Evolutionary conservation across 805 yeast species (phyloP), one percentile per base, ranked within the genome.

Genomic region (Candida michaelii): DNA sequence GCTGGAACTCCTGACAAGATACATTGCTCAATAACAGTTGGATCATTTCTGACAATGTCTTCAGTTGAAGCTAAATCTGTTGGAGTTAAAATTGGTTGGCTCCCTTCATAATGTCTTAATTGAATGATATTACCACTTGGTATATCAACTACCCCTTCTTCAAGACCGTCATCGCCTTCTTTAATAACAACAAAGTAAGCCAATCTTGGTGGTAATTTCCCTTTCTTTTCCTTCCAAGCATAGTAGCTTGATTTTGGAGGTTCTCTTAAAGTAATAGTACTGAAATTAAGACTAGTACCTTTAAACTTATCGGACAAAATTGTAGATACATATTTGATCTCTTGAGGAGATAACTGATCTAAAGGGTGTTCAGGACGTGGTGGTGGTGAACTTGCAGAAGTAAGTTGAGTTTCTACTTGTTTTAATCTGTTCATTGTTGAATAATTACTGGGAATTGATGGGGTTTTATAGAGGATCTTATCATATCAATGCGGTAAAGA

Each of bases 61-160:
- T 85, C 91, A 47, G 85, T 80, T 41, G 60, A 53, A 55, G 71
- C 74, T 49, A 85, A 71, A 60, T 85, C 91, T 52, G 72, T 81
- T 36, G 83, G 81, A 33, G 90, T 82, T 58, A 85, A 71, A 47
- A 83, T 83, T 48, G 91, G 91, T 64, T 83, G 89, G 38, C 77
- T 83, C 30, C 83, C 85, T 43, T 75, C 78, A 35, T 75, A 60
- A 39, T 71, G 61, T 50, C 72, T 71, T 49, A 76, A 62, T 42
- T 73, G 71, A 36, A 76, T 62, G 25, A 85, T 67, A 36, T 64
- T 59, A 52, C 69, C 63, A 39, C 76, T 61, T 27, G 68, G 68
- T 40, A 85, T 59, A 57, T 82, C 84, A 48, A 82, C 83, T 33
- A 79, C 67, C 62, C 89, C 90, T 59, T 85, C 91, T 53, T 77